Evolutionary conservation across 371 early-diverging fungal species (phyloP).

Genomic region (Saksenaea vasiformis): DNA sequence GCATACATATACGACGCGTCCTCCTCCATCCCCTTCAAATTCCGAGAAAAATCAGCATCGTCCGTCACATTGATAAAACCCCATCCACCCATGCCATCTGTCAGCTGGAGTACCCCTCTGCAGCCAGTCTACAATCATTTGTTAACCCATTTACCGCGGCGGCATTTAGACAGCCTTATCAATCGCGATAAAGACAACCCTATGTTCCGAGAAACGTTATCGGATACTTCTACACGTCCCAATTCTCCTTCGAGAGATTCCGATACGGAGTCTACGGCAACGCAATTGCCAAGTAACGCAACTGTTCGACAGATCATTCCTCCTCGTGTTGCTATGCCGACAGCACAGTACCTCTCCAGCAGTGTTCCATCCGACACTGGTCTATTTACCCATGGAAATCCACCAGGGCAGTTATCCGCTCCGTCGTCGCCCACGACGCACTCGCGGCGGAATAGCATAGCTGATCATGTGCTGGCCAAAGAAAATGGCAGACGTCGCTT

Average conservation of each 20-base stretch:
- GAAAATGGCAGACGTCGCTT: slow-evolving; percentile 25
- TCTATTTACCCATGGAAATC: not conserved
- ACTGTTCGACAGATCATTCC: slow-evolving; percentile 5
- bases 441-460: slow-evolving; percentile 28
- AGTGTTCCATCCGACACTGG: slow-evolving; percentile 36
- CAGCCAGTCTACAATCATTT: slow-evolving; percentile 19
- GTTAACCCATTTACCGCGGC: slow-evolving; percentile 10
- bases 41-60: slow-evolving; percentile 37
- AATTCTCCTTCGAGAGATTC: not conserved
- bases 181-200: slow-evolving; percentile 1
- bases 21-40: slow-evolving; percentile 42
- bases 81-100: slow-evolving; percentile 23
- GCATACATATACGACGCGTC: slow-evolving; percentile 38
- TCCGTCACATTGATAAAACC: slow-evolving; percentile 36
- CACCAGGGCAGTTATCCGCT: slow-evolving; percentile 17
- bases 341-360: slow-evolving; percentile 22
- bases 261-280: not conserved
- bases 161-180: slow-evolving; percentile 7
- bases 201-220: not conserved
- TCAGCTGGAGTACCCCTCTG: slow-evolving; percentile 39
- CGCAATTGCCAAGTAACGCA: not conserved
- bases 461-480: slow-evolving; percentile 13
- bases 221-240: not conserved
- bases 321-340: not conserved
- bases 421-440: slow-evolving; percentile 34